Conservation (phyloP, 2,329 filamentous ascomycete genomes). For the Leptographium galeiforme region DNA sequence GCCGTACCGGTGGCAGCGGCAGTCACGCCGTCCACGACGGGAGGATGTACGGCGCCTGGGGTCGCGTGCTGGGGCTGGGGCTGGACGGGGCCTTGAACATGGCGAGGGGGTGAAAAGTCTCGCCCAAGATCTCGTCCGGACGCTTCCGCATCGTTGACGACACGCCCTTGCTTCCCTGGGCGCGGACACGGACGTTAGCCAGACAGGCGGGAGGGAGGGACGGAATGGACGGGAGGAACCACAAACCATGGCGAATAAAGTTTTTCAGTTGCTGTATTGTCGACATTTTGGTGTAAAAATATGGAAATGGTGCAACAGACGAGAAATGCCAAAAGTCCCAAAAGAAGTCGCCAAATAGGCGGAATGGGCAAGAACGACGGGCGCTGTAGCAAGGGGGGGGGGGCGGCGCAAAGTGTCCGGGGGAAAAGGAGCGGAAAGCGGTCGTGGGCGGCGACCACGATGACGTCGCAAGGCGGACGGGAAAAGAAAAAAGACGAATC, state of each 20-base stretch:
- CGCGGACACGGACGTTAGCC: neutral
- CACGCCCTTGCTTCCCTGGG: conserved; percentile 75
- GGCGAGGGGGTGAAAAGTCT: conserved; percentile 19
- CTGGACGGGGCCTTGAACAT: neutral
- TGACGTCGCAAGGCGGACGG: too few species aligned
- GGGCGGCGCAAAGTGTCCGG: neutral
- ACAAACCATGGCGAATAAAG: conserved; percentile 79
- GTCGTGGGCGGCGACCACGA: too few species aligned
- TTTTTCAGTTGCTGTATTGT: conserved; percentile 94
- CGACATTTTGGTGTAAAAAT: conserved; percentile 31
- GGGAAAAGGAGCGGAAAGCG: too few species aligned
- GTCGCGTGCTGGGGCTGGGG: neutral
- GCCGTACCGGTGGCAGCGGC: too few species aligned
- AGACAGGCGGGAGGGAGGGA: neutral
- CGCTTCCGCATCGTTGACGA: conserved; percentile 31
- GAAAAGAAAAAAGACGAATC: too few species aligned
- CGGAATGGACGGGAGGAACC: neutral
- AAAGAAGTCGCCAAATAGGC: neutral
- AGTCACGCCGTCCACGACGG: too few species aligned
- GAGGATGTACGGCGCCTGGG: neutral
- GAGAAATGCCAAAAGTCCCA: too few species aligned
- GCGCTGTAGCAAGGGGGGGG: too few species aligned
- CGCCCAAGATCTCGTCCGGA: too few species aligned
- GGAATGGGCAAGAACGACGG: neutral
- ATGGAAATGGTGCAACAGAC: too few species aligned